Evolutionary conservation across 2,329 filamentous ascomycete genomes (phyloP).

Genomic region (Dothideomycetidae sp.): DNA sequence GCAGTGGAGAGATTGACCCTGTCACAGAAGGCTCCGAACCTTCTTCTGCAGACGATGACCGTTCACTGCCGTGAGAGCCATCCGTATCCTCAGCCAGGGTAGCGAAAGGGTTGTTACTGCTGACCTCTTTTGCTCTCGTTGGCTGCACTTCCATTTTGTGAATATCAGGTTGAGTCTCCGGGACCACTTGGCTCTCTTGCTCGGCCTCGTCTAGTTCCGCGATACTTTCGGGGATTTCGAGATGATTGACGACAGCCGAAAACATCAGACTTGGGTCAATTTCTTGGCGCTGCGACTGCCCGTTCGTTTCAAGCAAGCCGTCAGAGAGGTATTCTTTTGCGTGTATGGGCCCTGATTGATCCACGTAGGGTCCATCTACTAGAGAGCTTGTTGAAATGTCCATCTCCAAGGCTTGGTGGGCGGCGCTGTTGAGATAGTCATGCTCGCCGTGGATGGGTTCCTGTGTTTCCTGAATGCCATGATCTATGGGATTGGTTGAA

Average conservation of each 20-base stretch:
- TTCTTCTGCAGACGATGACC: too few species aligned
- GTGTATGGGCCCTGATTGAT: too few species aligned
- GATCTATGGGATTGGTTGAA: background rate
- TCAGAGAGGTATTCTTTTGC: too few species aligned
- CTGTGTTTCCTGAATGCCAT: background rate
- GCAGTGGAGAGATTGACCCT: constrained; percentile 1
- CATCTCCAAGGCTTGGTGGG: background rate
- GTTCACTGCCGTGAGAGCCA: background rate
- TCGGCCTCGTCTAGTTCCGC: background rate
- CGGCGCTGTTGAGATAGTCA: constrained; percentile 4
- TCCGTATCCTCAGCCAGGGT: background rate
- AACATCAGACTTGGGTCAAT: background rate
- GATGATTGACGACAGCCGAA: background rate
- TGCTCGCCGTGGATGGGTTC: constrained; percentile 1
- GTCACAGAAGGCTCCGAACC: too few species aligned
- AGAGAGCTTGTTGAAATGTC: constrained; percentile 6
- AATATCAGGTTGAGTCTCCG: background rate
- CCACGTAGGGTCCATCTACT: too few species aligned
- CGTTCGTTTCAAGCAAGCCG: too few species aligned
- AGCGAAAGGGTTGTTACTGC: constrained; percentile 5
- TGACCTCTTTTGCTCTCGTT: background rate
- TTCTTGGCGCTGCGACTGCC: too few species aligned
- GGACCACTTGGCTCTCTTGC: background rate
- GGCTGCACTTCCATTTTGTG: too few species aligned
- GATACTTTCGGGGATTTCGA: background rate